Evolutionary conservation across 2,329 filamentous ascomycete genomes (phyloP), one percentile per base, ranked within the genome.

Genomic region (Fusarium praegraminearum): DNA sequence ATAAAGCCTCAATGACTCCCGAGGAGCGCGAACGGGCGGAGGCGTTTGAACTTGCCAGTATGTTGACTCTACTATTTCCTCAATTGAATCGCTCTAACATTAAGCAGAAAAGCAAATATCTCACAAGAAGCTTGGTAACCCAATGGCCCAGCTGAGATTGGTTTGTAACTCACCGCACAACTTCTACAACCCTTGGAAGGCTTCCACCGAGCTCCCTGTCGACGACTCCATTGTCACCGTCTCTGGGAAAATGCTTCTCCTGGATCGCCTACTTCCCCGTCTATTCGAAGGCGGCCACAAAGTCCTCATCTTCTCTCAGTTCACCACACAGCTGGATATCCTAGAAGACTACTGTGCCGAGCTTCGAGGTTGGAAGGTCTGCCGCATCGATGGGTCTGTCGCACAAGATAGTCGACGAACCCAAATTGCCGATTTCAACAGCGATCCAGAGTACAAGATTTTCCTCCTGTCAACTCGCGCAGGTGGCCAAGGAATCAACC

Each of bases 141-240:
- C 94, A 0, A 82, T 98, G 22, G 93, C 97, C 85, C 96, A 99
- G 77, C 88, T 97, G 5, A 91, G 96, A 0, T 86, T 98, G 0
- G 93, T 93, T 13, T 98, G 96, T 80, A 97, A 99, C 78, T 93
- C 90, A 1, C 96, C 96, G 0, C 94, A 98, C 80, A 97, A 98
- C 76, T 98, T 99, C 78, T 98, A 97, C 80, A 97, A 94, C 77
- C 95, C 96, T 0, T 98, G 95, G 87, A 84, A 87, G 0, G 83
- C 84, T 8, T 85, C 87, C 18, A 84, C 86, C 2, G 85, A 86
- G 8, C 78, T 86, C 0, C 82, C 86, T 0, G 82, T 93, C 0
- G 94, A 98, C 74, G 92, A 97, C 76, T 91, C 87, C 2, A 87
- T 99, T 8, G 88, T 99, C 35, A 95, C 91, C 0, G 89, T 93